Percentiles rank a stretch among this genome's conserved stretches.
phyloP scores from a whole-genome alignment of 805 yeast genomes.

The Candida pini region DNA sequence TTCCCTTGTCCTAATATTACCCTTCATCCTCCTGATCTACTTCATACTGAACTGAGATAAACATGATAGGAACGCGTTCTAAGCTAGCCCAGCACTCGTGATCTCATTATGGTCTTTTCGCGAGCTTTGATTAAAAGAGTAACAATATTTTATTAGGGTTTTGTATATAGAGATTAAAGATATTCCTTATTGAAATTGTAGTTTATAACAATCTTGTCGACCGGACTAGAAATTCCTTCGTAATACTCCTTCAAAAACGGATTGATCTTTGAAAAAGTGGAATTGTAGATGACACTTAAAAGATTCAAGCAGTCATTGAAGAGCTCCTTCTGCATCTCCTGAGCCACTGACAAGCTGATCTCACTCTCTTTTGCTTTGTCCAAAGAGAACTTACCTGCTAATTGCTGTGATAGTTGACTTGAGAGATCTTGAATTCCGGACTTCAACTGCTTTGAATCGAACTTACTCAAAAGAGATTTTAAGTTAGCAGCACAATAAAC shows the following conservation, averaged over 20 bases:
- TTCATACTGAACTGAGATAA: no score
- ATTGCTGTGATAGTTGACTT: constrained; percentile 50
- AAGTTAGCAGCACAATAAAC: constrained; percentile 58
- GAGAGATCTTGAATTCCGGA: constrained; percentile 50
- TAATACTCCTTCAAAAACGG: constrained; percentile 52
- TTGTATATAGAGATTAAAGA: no score
- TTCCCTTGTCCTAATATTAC: no score
- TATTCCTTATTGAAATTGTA: constrained; percentile 26
- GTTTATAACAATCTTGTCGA: constrained; percentile 27
- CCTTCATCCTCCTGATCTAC: no score
- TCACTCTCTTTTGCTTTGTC: constrained; percentile 21
- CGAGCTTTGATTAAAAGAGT: no score
- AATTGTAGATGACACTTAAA: constrained; percentile 54
- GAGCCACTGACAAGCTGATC: constrained; percentile 19
- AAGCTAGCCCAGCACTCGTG: no score
- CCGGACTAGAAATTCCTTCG: constrained; percentile 27
- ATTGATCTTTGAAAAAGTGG: constrained; percentile 49
- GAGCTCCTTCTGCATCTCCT: constrained; percentile 47
- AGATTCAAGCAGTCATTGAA: constrained; percentile 65
- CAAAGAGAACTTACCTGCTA: constrained; percentile 23
- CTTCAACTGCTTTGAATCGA: constrained; percentile 54
- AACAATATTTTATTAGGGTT: no score
- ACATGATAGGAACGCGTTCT: no score
- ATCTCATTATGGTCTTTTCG: no score
- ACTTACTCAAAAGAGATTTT: constrained; percentile 48